These are phyloP conservation scores for Asterochloris sp. DNA, from an alignment of 139 green algal genomes.

Conservation along the genomic window DNA sequence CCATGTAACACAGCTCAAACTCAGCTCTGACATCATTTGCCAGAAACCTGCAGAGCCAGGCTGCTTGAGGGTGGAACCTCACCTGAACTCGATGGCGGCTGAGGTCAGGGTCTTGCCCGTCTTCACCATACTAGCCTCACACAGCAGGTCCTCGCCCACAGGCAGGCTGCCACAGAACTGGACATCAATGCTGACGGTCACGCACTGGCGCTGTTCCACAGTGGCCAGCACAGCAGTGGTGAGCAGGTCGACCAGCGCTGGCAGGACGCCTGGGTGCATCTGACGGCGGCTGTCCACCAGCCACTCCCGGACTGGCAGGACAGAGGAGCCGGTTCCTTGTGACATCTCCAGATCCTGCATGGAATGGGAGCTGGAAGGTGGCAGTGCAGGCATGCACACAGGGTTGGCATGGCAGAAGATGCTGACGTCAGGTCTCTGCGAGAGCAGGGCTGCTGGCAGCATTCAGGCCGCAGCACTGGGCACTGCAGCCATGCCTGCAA, in stretches of 20 bases:
- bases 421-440: too few relatives aligned
- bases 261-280: conserved; percentile 5
- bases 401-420: too few relatives aligned
- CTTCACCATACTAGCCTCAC: conserved; percentile 6
- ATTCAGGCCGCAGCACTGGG: too few relatives aligned
- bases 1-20: neutral
- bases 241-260: conserved; percentile 4
- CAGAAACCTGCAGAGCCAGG: neutral
- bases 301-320: neutral
- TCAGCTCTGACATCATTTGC: neutral
- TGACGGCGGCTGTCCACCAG: neutral
- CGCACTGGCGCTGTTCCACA: neutral
- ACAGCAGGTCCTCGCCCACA: neutral
- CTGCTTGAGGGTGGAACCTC: neutral
- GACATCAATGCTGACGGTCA: conserved; percentile 8
- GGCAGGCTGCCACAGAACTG: neutral
- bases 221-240: conserved; percentile 1
- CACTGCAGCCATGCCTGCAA: too few relatives aligned
- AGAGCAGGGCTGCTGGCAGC: too few relatives aligned
- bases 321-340: neutral
- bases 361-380: too few relatives aligned
- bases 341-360: neutral
- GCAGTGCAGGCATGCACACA: too few relatives aligned
- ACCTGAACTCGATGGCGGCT: conserved; percentile 15
- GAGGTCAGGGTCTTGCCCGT: conserved; percentile 6